Conservation (phyloP, 1,284 basidiomycete genomes). For the Heliocybe sulcata region DNA sequence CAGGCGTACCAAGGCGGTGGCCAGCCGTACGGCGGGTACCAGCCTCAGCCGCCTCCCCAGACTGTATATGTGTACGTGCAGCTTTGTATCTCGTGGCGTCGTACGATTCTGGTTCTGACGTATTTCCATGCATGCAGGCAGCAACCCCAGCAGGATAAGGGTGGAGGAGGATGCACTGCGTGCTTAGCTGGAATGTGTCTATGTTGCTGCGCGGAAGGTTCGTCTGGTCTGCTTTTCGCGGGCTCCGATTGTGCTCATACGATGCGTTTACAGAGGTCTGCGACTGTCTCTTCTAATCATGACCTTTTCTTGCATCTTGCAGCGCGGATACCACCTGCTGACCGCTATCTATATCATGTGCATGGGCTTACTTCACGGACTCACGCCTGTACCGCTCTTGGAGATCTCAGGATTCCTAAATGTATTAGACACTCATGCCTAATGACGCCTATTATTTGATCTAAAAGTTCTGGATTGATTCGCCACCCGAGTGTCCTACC, state of each 20-base stretch:
- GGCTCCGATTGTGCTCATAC: neutral
- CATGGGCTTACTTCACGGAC: neutral
- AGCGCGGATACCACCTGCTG: neutral
- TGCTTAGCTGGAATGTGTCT: slow-evolving; percentile 66
- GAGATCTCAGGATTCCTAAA: neutral
- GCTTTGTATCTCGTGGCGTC: neutral
- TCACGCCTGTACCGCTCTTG: neutral
- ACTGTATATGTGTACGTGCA: slow-evolving; percentile 64
- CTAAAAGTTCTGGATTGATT: too few relatives aligned
- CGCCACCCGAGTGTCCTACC: neutral
- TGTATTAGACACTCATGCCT: neutral
- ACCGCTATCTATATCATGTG: neutral
- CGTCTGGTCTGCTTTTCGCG: slow-evolving; percentile 16
- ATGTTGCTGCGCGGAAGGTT: slow-evolving; percentile 77
- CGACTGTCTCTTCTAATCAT: slow-evolving; percentile 57
- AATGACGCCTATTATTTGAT: neutral
- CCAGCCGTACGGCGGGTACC: slow-evolving; percentile 33
- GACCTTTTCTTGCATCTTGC: neutral
- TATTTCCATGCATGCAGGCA: slow-evolving; percentile 30
- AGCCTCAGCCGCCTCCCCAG: slow-evolving; percentile 64
- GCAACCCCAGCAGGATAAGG: slow-evolving; percentile 40
- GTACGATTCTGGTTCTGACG: neutral
- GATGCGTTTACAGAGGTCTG: slow-evolving; percentile 42
- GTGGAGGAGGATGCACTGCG: slow-evolving; percentile 48
- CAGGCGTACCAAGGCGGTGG: slow-evolving; percentile 53